These are phyloP conservation scores for Glycine latifolia DNA, from an alignment of 306 rosid species.

Conservation along the genomic window DNA sequence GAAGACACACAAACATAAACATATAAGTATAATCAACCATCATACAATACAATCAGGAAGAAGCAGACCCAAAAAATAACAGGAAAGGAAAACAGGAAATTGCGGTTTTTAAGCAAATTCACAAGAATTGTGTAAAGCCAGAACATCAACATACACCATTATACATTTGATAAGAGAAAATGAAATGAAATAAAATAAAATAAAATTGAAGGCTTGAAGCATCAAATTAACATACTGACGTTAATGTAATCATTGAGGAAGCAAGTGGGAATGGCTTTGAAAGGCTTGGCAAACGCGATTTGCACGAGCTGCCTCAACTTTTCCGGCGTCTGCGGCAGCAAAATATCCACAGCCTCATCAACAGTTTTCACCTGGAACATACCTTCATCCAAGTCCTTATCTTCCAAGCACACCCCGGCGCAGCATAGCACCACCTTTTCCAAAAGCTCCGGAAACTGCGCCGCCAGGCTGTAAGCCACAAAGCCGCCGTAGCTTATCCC, in stretches of 20 bases:
- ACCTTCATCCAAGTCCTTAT: slow-evolving; percentile 82
- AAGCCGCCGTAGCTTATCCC: slow-evolving; percentile 95
- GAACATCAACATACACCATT: no score
- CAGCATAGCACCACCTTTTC: slow-evolving; percentile 79
- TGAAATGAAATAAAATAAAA: no score
- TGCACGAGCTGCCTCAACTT: slow-evolving; percentile 63
- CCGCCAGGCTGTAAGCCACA: slow-evolving; percentile 82
- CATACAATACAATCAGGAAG: no score
- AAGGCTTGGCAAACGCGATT: slow-evolving; percentile 68
- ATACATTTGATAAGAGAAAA: no score
- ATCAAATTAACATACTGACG: slow-evolving; percentile 48
- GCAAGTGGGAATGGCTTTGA: slow-evolving; percentile 60
- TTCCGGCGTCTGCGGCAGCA: slow-evolving; percentile 74
- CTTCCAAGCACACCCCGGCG: slow-evolving; percentile 82
- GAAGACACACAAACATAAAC: no score
- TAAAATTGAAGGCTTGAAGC: no score
- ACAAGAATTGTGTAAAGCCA: no score
- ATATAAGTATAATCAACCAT: no score
- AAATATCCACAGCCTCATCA: slow-evolving; percentile 67
- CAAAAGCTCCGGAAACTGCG: slow-evolving; percentile 72
- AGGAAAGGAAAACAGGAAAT: no score
- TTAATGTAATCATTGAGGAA: slow-evolving; percentile 71
- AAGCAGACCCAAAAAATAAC: no score
- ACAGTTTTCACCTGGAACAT: slow-evolving; percentile 67
- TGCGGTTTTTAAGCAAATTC: no score